Conservation (phyloP, 2,329 filamentous ascomycete species). For the Aureobasidium sp. region DNA sequence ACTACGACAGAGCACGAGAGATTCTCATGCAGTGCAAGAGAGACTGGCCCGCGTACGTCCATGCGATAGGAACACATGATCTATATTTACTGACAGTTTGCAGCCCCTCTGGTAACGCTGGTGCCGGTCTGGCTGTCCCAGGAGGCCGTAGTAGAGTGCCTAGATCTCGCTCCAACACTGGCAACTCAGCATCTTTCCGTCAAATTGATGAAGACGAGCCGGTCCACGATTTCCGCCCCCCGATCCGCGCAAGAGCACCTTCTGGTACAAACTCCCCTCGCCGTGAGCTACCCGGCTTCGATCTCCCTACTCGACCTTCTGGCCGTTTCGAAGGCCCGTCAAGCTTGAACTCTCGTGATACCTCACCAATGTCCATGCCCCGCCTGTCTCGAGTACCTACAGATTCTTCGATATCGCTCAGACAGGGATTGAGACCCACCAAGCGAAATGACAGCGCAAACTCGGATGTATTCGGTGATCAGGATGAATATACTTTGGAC, state of each 20-base stretch:
- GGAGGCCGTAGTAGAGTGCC: constrained; percentile 29
- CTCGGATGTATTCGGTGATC: constrained; percentile 44
- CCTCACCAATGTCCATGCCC: constrained; percentile 40
- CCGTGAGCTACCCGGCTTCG: constrained; percentile 36
- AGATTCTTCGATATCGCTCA: constrained; percentile 46
- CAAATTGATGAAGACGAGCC: constrained; percentile 49
- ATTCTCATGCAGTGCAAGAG: constrained; percentile 64
- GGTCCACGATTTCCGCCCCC: constrained; percentile 44
- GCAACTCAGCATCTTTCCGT: constrained; percentile 55
- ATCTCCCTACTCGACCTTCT: constrained; percentile 42
- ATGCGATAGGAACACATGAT: too few relatives aligned
- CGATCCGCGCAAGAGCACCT: constrained; percentile 43
- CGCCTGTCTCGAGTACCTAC: constrained; percentile 48
- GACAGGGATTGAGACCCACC: constrained; percentile 38
- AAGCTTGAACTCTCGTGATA: constrained; percentile 37
- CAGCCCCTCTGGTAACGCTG: constrained; percentile 13
- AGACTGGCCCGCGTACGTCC: constrained; percentile 59
- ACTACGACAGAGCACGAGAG: constrained; percentile 84
- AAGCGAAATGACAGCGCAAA: constrained; percentile 28
- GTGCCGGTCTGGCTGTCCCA: background rate
- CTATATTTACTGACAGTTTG: background rate
- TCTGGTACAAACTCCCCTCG: constrained; percentile 35
- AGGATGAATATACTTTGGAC: constrained; percentile 44
- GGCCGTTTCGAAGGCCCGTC: constrained; percentile 53
- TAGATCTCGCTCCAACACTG: constrained; percentile 56